phyloP scores from a whole-genome alignment of 1,139 yeast species.

The Sugiyamaella neomexicana region DNA sequence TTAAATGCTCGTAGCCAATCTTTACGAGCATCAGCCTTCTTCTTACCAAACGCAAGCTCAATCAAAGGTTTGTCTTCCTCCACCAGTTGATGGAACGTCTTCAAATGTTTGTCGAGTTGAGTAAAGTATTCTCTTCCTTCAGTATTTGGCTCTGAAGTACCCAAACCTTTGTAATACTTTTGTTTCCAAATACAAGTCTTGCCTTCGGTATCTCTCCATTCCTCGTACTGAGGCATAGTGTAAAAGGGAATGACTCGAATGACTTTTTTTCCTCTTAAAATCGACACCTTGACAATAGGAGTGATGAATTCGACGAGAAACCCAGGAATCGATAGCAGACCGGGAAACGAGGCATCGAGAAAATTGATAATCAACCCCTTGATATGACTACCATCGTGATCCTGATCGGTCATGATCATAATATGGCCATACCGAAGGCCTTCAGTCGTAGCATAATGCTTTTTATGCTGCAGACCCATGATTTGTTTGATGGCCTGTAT shows the following conservation, averaged over 20 bases:
- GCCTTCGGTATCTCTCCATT: constrained; percentile 89
- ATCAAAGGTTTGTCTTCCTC: constrained; percentile 78
- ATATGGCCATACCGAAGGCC: constrained; percentile 91
- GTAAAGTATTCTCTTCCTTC: constrained; percentile 92
- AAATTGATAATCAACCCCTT: constrained; percentile 95
- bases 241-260: constrained; percentile 69
- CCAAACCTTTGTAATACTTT: constrained; percentile 97
- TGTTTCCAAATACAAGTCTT: constrained; percentile 78
- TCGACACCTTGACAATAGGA: constrained; percentile 90
- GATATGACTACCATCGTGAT: constrained; percentile 98
- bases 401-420: constrained; percentile 99
- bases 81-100: constrained; percentile 78
- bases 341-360: constrained; percentile 92
- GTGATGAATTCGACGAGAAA: constrained; percentile 92
- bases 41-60: constrained; percentile 92
- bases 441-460: constrained; percentile 70
- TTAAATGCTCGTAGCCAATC: constrained; percentile 89
- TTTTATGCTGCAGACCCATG: constrained; percentile 93
- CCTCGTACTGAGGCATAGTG: constrained; percentile 93
- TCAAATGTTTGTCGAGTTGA: constrained; percentile 81
- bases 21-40: constrained; percentile 95
- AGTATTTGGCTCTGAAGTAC: constrained; percentile 73
- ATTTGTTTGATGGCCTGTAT: constrained; percentile 94
- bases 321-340: constrained; percentile 85
- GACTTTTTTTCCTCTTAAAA: constrained; percentile 62